Evolutionary conservation across 352 stramenopile genomes (phyloP).

Genomic region (Pythium guiyangense): DNA sequence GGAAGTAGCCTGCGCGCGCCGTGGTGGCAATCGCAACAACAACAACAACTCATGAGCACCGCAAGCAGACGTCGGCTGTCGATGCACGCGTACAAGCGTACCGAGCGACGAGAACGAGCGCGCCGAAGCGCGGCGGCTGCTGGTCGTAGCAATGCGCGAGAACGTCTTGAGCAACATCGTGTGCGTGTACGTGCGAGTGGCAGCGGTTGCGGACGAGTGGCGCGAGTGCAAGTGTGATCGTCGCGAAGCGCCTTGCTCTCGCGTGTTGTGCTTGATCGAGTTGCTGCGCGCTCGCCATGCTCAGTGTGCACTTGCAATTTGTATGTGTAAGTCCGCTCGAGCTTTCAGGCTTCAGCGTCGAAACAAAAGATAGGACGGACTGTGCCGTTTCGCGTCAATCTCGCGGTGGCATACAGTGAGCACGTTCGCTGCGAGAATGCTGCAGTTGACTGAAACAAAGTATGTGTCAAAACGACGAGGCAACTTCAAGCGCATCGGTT

Average conservation of each 20-base stretch:
- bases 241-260: no score
- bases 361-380: slow-evolving; percentile 15
- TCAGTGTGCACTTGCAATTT: background rate
- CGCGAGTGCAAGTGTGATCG: background rate
- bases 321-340: background rate
- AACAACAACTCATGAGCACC: no score
- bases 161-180: slow-evolving; percentile 16
- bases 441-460: no score
- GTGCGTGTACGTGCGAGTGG: background rate
- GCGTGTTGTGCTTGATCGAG: no score
- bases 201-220: background rate
- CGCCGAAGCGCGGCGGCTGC: slow-evolving; percentile 4
- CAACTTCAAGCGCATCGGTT: no score
- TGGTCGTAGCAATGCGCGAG: slow-evolving; percentile 3
- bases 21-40: no score
- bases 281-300: no score
- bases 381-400: no score
- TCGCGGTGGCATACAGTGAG: no score
- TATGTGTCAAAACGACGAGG: no score
- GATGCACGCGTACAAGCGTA: slow-evolving; percentile 2
- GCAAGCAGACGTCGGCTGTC: no score
- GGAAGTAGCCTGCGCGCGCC: slow-evolving; percentile 41
- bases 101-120: slow-evolving; percentile 31
- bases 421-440: no score
- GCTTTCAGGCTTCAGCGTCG: background rate